Evolutionary conservation across 2,329 filamentous ascomycete species (phyloP), one percentile per base, ranked within the genome.

Genomic region (Alternaria triticimaculans): DNA sequence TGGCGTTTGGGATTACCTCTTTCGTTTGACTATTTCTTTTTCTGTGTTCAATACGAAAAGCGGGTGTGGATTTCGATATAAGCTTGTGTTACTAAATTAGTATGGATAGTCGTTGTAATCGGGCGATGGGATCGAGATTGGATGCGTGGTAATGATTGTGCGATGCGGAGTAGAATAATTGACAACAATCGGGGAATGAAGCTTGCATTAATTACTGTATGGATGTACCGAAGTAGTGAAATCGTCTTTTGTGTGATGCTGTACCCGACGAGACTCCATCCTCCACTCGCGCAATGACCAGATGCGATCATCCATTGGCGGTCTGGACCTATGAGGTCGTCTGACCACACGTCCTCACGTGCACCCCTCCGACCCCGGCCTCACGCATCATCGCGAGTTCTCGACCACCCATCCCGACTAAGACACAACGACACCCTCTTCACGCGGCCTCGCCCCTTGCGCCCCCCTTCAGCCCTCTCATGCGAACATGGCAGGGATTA

Each of bases 1-100:
- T 49, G 73, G 73, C 67, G 73, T 74, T 68, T 46, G 58, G 62
- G 48, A 57, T 33, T 51, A 44, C 3, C 30, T 57, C 43, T 54
- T 59, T 26, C 37, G n/a, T 41, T 41, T 5, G 37, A 41, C 8
- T n/a, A 3, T 41, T 41, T 15, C 8, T 18, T 15, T 30, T 44
- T 37, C 11, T 25, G 11, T 37, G 12, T 23, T 12, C 15, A 26
- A 45, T 33, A 30, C 60, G 43, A 37, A 41, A 28, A 15, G 48
- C 43, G 49, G 49, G 49, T 37, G 20, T 9, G 14, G 30, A 2
- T 12, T 41, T 33, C 30, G 49, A 53, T 23, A 46, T 53, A 25
- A 53, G 30, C 30, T 30, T 60, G 60, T 60, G 51, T 60, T 63
- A 60, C 43, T 63, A 60, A 58, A 55, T 18, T 37, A 44, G 45